A percentile compares a stretch with the other conserved stretches of the same genome.
Evolutionary conservation across 2,329 filamentous ascomycete species (phyloP).

Genomic region (Knoxdaviesia proteae): DNA sequence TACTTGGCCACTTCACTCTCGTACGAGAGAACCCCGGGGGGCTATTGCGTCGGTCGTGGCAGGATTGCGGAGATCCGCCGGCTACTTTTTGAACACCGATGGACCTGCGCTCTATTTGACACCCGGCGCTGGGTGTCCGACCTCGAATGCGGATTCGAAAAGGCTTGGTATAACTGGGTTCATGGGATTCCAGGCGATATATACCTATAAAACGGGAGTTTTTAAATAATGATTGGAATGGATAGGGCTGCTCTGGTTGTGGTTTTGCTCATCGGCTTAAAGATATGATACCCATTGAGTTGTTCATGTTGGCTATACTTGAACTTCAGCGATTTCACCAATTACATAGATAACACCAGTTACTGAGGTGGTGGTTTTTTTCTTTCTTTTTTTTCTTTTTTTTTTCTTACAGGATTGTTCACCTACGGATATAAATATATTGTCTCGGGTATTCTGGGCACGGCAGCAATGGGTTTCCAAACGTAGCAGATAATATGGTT

Average conservation of each 20-base stretch:
- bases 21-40: conserved; percentile 26
- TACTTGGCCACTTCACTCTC: conserved; percentile 40
- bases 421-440: too few species aligned
- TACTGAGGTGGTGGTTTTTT: neutral
- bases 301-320: too few species aligned
- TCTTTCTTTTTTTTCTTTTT: conserved; percentile 2
- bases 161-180: conserved; percentile 80
- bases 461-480: too few species aligned
- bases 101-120: conserved; percentile 76
- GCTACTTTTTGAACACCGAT: conserved; percentile 65
- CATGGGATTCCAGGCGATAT: conserved; percentile 79
- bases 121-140: conserved; percentile 81
- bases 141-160: conserved; percentile 70
- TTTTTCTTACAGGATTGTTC: neutral
- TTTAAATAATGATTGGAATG: neutral
- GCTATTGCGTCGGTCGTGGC: conserved; percentile 37
- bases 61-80: conserved; percentile 60
- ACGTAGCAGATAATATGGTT: too few species aligned
- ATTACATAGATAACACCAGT: neutral
- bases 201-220: conserved; percentile 32
- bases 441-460: too few species aligned
- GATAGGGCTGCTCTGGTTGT: neutral
- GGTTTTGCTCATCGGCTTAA: too few species aligned
- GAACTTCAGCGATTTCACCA: neutral
- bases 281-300: too few species aligned